These are phyloP conservation scores for Zarea fungicola DNA, from an alignment of 2,329 filamentous ascomycete genomes.

Conservation along the genomic window DNA sequence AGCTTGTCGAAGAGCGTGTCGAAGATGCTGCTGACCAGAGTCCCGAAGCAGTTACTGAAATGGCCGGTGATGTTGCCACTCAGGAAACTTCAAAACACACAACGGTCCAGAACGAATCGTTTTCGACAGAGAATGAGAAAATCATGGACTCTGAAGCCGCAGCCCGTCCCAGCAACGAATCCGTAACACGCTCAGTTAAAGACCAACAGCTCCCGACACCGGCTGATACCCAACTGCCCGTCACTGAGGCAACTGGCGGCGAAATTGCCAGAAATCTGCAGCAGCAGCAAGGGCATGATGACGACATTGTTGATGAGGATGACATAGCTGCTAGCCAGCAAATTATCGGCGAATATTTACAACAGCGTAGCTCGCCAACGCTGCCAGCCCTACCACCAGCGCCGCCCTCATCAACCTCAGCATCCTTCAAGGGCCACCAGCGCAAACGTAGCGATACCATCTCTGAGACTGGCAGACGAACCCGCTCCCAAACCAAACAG, in stretches of 20 bases:
- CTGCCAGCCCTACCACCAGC: background rate
- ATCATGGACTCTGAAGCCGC: background rate
- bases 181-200: background rate
- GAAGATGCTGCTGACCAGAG: background rate
- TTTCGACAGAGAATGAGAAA: too few species aligned
- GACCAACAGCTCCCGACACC: background rate
- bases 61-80: background rate
- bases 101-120: too few species aligned
- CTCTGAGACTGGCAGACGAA: conserved; percentile 4
- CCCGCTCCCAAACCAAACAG: conserved; percentile 8
- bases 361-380: conserved; percentile 20
- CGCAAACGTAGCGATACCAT: conserved; percentile 10
- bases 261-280: conserved; percentile 12
- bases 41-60: background rate
- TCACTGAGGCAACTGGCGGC: conserved; percentile 17
- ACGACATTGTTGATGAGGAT: conserved; percentile 4
- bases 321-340: conserved; percentile 21
- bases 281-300: background rate
- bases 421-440: background rate
- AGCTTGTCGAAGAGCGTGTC: background rate
- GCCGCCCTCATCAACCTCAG: background rate
- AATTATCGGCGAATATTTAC: conserved; percentile 26
- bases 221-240: conserved; percentile 16
- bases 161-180: background rate
- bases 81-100: too few species aligned